These are phyloP conservation scores for Carex arenaria DNA, from an alignment of 202 grass and related monocot genomes.

Conservation along the genomic window DNA sequence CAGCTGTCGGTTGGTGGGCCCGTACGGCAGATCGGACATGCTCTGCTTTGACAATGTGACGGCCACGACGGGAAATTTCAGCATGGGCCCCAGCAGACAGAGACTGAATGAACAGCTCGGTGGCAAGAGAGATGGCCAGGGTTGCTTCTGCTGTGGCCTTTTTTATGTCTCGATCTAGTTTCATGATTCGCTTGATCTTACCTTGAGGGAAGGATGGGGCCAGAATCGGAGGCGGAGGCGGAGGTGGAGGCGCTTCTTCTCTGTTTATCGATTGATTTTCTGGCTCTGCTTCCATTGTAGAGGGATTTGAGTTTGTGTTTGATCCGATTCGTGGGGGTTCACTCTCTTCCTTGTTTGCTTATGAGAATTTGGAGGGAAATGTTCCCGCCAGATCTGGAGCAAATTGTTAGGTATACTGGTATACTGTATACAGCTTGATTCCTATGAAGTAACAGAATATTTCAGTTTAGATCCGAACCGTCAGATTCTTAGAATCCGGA, in stretches of 20 bases:
- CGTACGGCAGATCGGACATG: conserved; percentile 51
- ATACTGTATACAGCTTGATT: background rate
- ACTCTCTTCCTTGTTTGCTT: background rate
- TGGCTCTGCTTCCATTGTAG: conserved; percentile 1
- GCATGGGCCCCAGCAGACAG: conserved; percentile 41
- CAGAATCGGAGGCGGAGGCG: background rate
- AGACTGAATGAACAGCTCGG: conserved; percentile 67
- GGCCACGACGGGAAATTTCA: conserved; percentile 28
- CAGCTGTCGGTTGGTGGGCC: conserved; percentile 58
- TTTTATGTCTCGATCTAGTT: conserved; percentile 71
- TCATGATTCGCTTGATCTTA: conserved; percentile 81
- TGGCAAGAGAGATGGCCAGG: conserved; percentile 58
- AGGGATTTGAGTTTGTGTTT: background rate
- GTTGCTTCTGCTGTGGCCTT: conserved; percentile 74
- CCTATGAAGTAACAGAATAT: too few relatives aligned
- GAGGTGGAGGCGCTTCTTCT: background rate
- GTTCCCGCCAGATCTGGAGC: conserved; percentile 1
- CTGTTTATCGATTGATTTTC: background rate
- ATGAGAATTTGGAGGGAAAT: conserved; percentile 17
- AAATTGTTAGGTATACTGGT: background rate
- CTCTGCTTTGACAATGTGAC: conserved; percentile 38
- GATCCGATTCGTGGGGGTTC: background rate
- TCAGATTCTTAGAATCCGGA: too few relatives aligned
- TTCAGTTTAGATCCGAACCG: too few relatives aligned
- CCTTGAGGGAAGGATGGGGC: conserved; percentile 49